Conservation (phyloP, 2,329 filamentous ascomycete genomes). For the Onygenales sp. region DNA sequence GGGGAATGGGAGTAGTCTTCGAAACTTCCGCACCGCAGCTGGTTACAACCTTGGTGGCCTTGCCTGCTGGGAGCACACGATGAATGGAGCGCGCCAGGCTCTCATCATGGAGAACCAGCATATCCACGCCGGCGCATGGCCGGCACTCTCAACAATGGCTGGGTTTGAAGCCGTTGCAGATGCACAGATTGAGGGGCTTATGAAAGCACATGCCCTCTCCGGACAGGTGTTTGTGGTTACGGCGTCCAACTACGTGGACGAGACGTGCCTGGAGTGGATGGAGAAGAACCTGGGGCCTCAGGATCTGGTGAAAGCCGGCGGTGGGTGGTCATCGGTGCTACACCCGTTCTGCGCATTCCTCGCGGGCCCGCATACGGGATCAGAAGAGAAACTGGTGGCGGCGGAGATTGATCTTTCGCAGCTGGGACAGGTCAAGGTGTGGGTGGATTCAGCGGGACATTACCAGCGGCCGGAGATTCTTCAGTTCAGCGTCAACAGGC, state of each 20-base stretch:
- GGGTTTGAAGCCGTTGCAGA: conserved; percentile 34
- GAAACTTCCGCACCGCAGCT: conserved; percentile 20
- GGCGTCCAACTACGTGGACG: conserved; percentile 35
- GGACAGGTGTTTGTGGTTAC: conserved; percentile 37
- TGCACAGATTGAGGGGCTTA: conserved; percentile 38
- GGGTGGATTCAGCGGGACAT: conserved; percentile 28
- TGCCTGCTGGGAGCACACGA: conserved; percentile 30
- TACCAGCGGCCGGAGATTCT: conserved; percentile 28
- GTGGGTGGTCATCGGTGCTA: conserved; percentile 26
- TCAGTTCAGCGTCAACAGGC: conserved; percentile 20
- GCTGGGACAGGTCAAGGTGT: conserved; percentile 25
- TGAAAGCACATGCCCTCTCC: conserved; percentile 38
- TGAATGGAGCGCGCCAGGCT: conserved; percentile 29
- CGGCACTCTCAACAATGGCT: conserved; percentile 17
- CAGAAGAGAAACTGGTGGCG: conserved; percentile 23
- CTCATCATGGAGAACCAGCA: conserved; percentile 25
- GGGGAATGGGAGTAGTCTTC: conserved; percentile 22
- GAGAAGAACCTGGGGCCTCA: conserved; percentile 25
- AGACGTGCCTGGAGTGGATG: conserved; percentile 33
- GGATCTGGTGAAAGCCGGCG: conserved; percentile 24
- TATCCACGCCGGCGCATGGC: conserved; percentile 22
- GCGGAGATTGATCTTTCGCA: conserved; percentile 27
- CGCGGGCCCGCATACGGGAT: conserved; percentile 24
- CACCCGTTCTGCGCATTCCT: conserved; percentile 27
- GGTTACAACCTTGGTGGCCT: conserved; percentile 27